phyloP scores from a whole-genome alignment of 352 stramenopile genomes.

The Globisporangium nunn region DNA sequence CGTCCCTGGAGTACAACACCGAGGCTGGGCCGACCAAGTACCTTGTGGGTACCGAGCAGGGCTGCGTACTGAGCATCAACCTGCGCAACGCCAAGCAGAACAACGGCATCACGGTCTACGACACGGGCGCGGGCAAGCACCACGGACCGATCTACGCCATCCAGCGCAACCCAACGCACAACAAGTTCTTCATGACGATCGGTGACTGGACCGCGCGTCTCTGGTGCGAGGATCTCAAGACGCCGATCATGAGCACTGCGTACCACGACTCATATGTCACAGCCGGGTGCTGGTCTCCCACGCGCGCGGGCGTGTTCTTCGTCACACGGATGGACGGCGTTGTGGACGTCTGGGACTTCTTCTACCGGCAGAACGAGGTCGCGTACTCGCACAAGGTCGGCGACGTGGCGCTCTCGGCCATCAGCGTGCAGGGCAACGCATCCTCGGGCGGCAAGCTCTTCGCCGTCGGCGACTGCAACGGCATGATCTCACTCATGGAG shows the following conservation, averaged over 20 bases:
- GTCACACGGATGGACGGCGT: constrained; percentile 95
- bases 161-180: constrained; percentile 95
- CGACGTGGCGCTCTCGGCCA: constrained; percentile 86
- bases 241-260: constrained; percentile 96
- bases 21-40: constrained; percentile 96
- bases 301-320: constrained; percentile 95
- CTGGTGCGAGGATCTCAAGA: constrained; percentile 96
- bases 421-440: constrained; percentile 90
- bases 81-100: constrained; percentile 95
- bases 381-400: constrained; percentile 97
- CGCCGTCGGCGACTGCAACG: constrained; percentile 92
- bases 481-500: constrained; percentile 95
- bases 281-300: constrained; percentile 94
- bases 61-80: constrained; percentile 93
- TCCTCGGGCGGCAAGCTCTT: constrained; percentile 90
- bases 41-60: constrained; percentile 96
- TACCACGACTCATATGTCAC: constrained; percentile 96
- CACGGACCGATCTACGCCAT: constrained; percentile 94
- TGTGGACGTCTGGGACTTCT: constrained; percentile 97
- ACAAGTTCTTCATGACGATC: constrained; percentile 97
- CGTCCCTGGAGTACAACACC: constrained; percentile 95
- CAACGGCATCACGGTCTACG: constrained; percentile 95
- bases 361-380: constrained; percentile 96
- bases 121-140: constrained; percentile 92
- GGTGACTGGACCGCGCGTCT: constrained; percentile 95